Conservation (phyloP, 1,284 basidiomycete genomes). For the Rhodotorula sp. region DNA sequence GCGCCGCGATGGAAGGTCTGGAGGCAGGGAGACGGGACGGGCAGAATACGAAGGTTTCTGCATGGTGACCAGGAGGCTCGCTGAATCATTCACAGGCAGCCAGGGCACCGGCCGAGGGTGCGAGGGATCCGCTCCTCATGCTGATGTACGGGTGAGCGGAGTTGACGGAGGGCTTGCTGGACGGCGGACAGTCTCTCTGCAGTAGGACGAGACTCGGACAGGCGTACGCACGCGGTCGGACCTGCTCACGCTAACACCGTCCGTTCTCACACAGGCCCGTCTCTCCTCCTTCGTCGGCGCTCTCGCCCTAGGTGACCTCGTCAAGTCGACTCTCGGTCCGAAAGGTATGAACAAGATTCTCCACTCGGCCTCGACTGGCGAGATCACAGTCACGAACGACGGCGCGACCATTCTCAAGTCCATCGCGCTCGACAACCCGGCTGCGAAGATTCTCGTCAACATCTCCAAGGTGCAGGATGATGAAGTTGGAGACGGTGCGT, state of each 20-base stretch:
- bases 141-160: no score
- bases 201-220: no score
- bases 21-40: no score
- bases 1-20: constrained; percentile 4
- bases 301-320: constrained; percentile 91
- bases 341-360: constrained; percentile 75
- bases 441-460: constrained; percentile 98
- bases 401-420: constrained; percentile 97
- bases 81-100: no score
- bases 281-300: constrained; percentile 97
- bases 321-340: constrained; percentile 96
- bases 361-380: constrained; percentile 85
- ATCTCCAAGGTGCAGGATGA: constrained; percentile 99
- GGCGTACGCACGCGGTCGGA: no score
- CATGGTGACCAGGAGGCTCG: no score
- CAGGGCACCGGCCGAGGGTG: no score
- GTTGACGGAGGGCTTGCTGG: no score
- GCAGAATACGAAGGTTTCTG: no score
- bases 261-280: constrained; percentile 57
- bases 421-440: constrained; percentile 96
- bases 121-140: no score
- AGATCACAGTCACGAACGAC: constrained; percentile 97
- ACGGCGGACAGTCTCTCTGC: no score
- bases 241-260: constrained; percentile 5
- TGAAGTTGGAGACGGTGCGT: constrained; percentile 86